Evolutionary conservation across 192 early-diverging fungal species (phyloP).

Genomic region (Backusella tuberculispora): DNA sequence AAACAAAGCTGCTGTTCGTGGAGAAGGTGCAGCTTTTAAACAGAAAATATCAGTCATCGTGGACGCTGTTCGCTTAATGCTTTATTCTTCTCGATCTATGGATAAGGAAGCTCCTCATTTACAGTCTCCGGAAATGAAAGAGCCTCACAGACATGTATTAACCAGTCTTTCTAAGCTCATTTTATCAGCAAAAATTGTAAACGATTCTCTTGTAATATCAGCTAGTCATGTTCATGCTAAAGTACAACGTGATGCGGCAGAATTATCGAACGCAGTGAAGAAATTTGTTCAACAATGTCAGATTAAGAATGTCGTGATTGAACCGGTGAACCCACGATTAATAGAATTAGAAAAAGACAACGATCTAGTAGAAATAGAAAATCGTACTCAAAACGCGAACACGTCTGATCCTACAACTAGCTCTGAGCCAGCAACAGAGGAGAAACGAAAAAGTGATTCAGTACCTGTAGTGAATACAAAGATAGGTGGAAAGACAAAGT

Average conservation of each 20-base stretch:
- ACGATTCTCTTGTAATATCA: conserved; percentile 48
- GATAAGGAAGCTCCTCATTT: conserved; percentile 74
- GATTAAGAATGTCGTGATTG: conserved; percentile 40
- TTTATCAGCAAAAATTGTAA: conserved; percentile 84
- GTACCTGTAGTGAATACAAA: background rate
- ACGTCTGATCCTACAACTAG: background rate
- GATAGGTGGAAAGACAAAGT: conserved; percentile 24
- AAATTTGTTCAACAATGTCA: conserved; percentile 66
- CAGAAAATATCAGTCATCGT: conserved; percentile 55
- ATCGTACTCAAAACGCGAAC: background rate
- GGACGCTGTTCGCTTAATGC: conserved; percentile 82
- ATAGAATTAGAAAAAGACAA: conserved; percentile 11
- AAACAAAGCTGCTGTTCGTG: conserved; percentile 18
- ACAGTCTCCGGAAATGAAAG: conserved; percentile 65
- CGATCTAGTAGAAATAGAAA: conserved; percentile 1
- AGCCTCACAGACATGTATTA: conserved; percentile 80
- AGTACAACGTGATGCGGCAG: conserved; percentile 77
- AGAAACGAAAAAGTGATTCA: background rate
- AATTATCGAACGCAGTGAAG: conserved; percentile 76
- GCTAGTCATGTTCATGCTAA: conserved; percentile 55
- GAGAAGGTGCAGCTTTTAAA: conserved; percentile 14
- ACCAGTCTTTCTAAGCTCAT: conserved; percentile 83
- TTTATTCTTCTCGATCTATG: conserved; percentile 77
- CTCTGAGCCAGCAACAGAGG: background rate
- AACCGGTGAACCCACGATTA: conserved; percentile 46